Base-by-base conservation (phyloP, 2,329 filamentous ascomycete genomes). In the Colletotrichum brevisporum region DNA sequence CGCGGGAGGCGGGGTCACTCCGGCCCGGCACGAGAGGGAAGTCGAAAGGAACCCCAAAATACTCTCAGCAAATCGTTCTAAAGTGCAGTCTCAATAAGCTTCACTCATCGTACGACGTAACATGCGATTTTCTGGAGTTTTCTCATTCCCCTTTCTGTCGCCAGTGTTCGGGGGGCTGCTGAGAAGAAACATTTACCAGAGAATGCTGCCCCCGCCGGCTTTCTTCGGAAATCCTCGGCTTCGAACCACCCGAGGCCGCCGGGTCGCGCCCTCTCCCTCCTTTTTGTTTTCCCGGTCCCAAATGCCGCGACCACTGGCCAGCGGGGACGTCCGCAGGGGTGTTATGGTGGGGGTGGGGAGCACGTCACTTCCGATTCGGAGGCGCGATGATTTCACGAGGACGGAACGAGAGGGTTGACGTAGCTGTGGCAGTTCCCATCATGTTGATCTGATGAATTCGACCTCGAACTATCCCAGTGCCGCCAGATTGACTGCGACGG, bases 271-370 rank as follows among this genome's bases (percentile, higher is more conserved):
- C 39, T n/a, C 54, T 21, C 21, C 56, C 56, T 60, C 47, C 57
- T 60, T 60, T 60, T 52, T 54, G 59, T 62, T 62, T 62, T 62
- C 59, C 59, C 59, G 59, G 50, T 21, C 26, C 50, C 59, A 62
- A 62, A 47, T 62, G 59, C 59, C 59, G 59, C 54, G 59, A 9
- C 24, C 43, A 36, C 6, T 13, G 8, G 1, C 50, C 59, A 26
- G 58, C 26, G 58, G 58, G 50, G 36, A 10, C 58, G 18, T 53
- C 24, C 31, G 31, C 57, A 5, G 43, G 21, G 47, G 41, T 43
- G 21, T 16, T 43, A 47, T 18, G 57, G 36, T n/a, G 57, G 57
- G 27, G 47, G 47, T 41, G 41, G 41, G 16, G 27, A 59, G 56
- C 45, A 10, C 45, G 27, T 51, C 36, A 12, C 24, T 48, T 59